Evolutionary conservation across 805 yeast genomes (phyloP), one percentile per base, ranked within the genome.

Genomic region (Nakazawaea ishiwadae): DNA sequence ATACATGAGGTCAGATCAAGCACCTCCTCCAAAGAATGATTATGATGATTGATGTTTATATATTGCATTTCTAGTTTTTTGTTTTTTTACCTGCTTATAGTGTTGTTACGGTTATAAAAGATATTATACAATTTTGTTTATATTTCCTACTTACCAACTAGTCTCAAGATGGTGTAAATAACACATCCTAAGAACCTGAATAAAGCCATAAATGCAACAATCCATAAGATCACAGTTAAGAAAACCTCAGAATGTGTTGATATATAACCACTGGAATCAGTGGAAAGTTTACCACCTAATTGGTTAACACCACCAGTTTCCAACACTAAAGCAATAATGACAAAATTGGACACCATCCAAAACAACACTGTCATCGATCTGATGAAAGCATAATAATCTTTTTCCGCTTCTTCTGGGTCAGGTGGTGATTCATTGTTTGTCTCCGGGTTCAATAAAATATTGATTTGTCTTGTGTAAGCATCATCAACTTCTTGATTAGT

Each of bases 331-430:
- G 90, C 93, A 35, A 88, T 75, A 35, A 93, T 68, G 29, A 85
- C 77, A 51, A 87, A 82, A 58, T 93, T 93, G 29, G 95, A 79
- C 44, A 89, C 68, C 67, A 89, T 79, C 99, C 99, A 93, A 4
- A 81, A 60, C 45, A 93, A 69, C 17, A 93, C 96, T 1, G 95
- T 95, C 55, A 86, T 63, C 0, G 98, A 86, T 59, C 99, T 75
- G 47, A 91, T 77, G 50, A 85, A 79, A 0, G 98, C 98, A 62
- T 87, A 93, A 60, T 90, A 91, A 54, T 88, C 81, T 35, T 80
- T 83, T 45, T 81, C 82, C 26, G 52, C 44, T 38, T 71, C 71
- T 42, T 79, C 86, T 5, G 65, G 57, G 15, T 59, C 58, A 11
- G 35, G 36, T 14, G 15, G 32, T n/a, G 24, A 15, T 15, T 33